A percentile compares a stretch with the other conserved stretches of the same genome.
phyloP scores from a whole-genome alignment of 352 stramenopile species.

The Globisporangium echinulatum region DNA sequence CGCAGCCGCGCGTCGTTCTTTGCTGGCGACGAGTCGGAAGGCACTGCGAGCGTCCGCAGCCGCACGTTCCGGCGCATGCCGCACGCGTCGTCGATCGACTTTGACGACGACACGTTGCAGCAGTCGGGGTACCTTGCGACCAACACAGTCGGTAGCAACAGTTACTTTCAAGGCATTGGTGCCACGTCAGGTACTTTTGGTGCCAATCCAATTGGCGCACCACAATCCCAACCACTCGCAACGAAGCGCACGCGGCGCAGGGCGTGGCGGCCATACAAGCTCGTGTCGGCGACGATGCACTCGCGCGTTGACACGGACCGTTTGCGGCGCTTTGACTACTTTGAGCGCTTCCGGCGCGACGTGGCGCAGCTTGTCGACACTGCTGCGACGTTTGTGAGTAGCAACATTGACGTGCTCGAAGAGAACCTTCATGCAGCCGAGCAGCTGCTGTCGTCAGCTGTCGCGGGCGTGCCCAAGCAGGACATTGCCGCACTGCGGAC shows the following conservation, averaged over 20 bases:
- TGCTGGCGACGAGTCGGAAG: conserved; percentile 66
- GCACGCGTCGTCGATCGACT: conserved; percentile 37
- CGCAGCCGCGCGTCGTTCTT: conserved; percentile 70
- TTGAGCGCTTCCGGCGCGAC: conserved; percentile 38
- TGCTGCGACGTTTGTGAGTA: conserved; percentile 34
- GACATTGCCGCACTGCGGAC: conserved; percentile 48
- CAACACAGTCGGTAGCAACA: neutral
- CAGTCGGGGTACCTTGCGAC: neutral
- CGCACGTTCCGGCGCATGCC: conserved; percentile 42
- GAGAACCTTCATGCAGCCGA: conserved; percentile 57
- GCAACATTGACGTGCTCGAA: conserved; percentile 67
- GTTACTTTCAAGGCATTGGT: neutral
- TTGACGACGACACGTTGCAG: conserved; percentile 40
- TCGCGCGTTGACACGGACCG: conserved; percentile 36
- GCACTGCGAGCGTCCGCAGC: conserved; percentile 30
- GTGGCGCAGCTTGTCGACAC: conserved; percentile 35
- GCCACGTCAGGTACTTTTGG: neutral
- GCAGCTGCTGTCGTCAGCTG: conserved; percentile 50
- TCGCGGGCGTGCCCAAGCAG: conserved; percentile 44
- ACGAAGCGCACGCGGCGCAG: conserved; percentile 21
- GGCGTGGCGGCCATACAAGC: conserved; percentile 70
- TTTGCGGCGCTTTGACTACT: conserved; percentile 36
- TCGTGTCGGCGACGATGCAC: conserved; percentile 75
- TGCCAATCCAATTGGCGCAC: neutral
- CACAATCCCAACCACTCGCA: neutral